Percentiles rank a stretch among this genome's conserved stretches.
phyloP scores from a whole-genome alignment of 2,329 filamentous ascomycete genomes.

The Shiraia bambusicola region DNA sequence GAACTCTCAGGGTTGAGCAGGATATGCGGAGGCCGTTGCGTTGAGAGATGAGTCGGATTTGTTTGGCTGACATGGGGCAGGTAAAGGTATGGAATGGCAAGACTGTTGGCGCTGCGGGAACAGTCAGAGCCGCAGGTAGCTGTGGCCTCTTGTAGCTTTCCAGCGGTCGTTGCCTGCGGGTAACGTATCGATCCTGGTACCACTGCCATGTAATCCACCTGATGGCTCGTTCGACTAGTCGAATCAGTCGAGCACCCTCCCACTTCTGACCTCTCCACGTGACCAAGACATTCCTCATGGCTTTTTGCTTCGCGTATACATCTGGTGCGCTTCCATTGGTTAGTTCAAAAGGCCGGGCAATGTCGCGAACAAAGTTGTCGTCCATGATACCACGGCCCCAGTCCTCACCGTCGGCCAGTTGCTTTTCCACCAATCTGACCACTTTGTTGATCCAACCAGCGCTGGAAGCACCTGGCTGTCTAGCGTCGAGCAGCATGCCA shows the following conservation, averaged over 20 bases:
- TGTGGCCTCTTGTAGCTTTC: constrained; percentile 70
- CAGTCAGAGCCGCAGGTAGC: constrained; percentile 69
- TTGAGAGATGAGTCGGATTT: constrained; percentile 92
- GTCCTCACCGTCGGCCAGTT: constrained; percentile 78
- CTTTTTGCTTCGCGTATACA: constrained; percentile 40
- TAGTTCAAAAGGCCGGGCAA: constrained; percentile 50
- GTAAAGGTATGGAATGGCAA: constrained; percentile 98
- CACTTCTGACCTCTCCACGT: constrained; percentile 73
- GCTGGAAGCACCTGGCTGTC: constrained; percentile 59
- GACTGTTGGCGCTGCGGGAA: constrained; percentile 89
- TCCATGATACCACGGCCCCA: constrained; percentile 77
- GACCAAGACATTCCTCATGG: constrained; percentile 41
- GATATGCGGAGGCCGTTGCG: constrained; percentile 92
- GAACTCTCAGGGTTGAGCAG: constrained; percentile 78
- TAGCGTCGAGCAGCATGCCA: constrained; percentile 78
- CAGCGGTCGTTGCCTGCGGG: constrained; percentile 55
- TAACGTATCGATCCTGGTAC: constrained; percentile 80
- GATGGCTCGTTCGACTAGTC: constrained; percentile 82
- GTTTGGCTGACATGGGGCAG: constrained; percentile 84
- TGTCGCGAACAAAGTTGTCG: constrained; percentile 42
- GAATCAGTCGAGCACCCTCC: constrained; percentile 84
- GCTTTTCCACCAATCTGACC: constrained; percentile 84
- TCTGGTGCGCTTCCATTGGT: constrained; percentile 36
- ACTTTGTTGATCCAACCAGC: constrained; percentile 86
- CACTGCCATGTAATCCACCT: constrained; percentile 76